These are phyloP conservation scores for Talaromyces ruber DNA, from an alignment of 495 filamentous ascomycete species.

Conservation along the genomic window DNA sequence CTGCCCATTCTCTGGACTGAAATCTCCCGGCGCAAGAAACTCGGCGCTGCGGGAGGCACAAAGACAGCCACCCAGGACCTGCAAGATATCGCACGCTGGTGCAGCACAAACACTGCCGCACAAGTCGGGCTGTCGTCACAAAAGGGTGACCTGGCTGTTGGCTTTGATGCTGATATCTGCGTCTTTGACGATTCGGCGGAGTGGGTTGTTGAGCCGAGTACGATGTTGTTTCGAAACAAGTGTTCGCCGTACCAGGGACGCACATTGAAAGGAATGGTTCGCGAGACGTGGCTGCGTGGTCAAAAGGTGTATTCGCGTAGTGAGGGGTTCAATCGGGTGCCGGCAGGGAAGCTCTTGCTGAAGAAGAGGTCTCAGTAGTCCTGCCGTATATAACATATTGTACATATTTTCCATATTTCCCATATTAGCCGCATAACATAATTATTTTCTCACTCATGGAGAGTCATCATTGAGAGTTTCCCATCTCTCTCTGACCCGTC, in stretches of 20 bases:
- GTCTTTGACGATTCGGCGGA: slow-evolving; percentile 80
- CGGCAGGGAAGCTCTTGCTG: slow-evolving; percentile 52
- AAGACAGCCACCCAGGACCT: slow-evolving; percentile 32
- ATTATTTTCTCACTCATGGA: background rate
- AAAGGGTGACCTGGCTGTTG: slow-evolving; percentile 77
- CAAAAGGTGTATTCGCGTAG: slow-evolving; percentile 59
- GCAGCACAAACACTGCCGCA: slow-evolving; percentile 76
- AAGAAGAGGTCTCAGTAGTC: slow-evolving; percentile 42
- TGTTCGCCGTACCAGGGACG: slow-evolving; percentile 88
- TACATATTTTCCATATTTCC: background rate
- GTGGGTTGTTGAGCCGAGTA: slow-evolving; percentile 58
- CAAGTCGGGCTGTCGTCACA: slow-evolving; percentile 79
- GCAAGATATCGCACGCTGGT: slow-evolving; percentile 74
- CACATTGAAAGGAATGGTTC: slow-evolving; percentile 68
- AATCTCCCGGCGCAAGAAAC: slow-evolving; percentile 46
- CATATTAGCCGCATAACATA: background rate
- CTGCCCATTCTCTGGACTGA: slow-evolving; percentile 87
- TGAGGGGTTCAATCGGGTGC: slow-evolving; percentile 53
- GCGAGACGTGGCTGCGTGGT: slow-evolving; percentile 86
- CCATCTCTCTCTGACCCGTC: slow-evolving; percentile 37
- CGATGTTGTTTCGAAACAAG: slow-evolving; percentile 94
- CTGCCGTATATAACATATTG: background rate
- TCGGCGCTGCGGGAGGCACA: slow-evolving; percentile 29
- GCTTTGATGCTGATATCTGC: slow-evolving; percentile 86
- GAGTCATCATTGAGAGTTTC: slow-evolving; percentile 18